A percentile compares a stretch with the other conserved stretches of the same genome.
Evolutionary conservation across 306 rosid species (phyloP).

Genomic region (Vachellia collinsii): DNA sequence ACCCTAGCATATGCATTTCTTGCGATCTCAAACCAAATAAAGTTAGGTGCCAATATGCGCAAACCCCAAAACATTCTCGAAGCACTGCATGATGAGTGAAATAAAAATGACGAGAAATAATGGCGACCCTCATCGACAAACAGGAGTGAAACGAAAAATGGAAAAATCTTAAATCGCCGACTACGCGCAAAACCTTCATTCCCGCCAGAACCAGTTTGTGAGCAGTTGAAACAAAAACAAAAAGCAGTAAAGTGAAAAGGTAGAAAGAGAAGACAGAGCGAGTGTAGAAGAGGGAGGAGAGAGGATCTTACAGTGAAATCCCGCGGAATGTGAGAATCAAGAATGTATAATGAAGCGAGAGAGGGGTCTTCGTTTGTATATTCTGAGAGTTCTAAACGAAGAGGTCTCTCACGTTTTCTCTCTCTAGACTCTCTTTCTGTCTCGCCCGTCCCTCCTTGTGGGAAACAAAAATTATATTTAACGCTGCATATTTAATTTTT

Average conservation of each 20-base stretch:
- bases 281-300: neutral
- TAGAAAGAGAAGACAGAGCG: neutral
- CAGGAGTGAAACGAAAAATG: neutral
- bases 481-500: neutral
- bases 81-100: neutral
- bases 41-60: conserved; percentile 4
- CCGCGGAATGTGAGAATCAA: conserved; percentile 16
- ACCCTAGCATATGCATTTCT: conserved; percentile 21
- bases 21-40: conserved; percentile 6
- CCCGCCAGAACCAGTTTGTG: conserved; percentile 26
- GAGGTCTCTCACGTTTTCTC: conserved; percentile 27
- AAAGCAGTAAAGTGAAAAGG: neutral
- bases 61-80: neutral
- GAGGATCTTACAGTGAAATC: conserved; percentile 35
- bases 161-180: neutral
- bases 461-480: conserved; percentile 10
- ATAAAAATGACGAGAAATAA: neutral
- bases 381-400: conserved; percentile 26
- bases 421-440: conserved; percentile 4
- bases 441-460: conserved; percentile 18
- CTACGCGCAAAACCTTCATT: conserved; percentile 14
- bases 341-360: conserved; percentile 26
- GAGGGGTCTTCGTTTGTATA: conserved; percentile 10
- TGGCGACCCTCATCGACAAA: neutral
- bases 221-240: neutral